Base-by-base conservation (phyloP, 768 basidiomycete species). In the Hericium alpestre region DNA sequence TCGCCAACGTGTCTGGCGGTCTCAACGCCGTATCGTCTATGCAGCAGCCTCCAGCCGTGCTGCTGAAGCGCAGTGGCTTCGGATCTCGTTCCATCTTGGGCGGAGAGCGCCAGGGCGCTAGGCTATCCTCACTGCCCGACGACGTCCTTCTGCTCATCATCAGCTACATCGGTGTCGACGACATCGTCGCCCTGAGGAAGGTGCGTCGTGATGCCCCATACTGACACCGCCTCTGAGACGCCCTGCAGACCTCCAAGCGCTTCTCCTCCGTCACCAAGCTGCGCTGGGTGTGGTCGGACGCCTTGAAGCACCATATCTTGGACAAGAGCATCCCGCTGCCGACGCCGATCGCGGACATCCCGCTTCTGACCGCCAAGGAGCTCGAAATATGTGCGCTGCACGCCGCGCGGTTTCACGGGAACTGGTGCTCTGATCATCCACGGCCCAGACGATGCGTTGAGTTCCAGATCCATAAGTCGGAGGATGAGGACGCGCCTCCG, bases 231-330 rank as follows among this genome's bases (percentile, higher is more conserved):
- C 43, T 20, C 20, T 46, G 32, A 32, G 51, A 43, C 46, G 52
- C 37, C 27, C 37, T 39, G 10, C 58, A 72, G 71, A 68, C 70
- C 23, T 70, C 65, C 11, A 66, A 65, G 25, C 65, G 66, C 13
- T 60, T 72, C 41, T 65, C 51, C 46, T 43, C 63, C 10, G 59
- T 72, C 51, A 69, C 70, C 47, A 70, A 68, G 59, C 56, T 68
- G 47, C 71, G 71, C 53, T 72, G 70, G 70, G 69, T 72, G 16
- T 72, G 71, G 71, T 64, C 66, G 40, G 65, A 71, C 58, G 71
- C 70, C 16, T 60, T 72, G 38, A 63, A 66, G 48, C 63, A 65
- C 9, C 71, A 69, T 59, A 66, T 72, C 61, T 63, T 70, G 9
- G 62, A 67, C 57, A 64, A 61, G 32, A 67, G 68, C 12, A 62